These are phyloP conservation scores for Grigorovia jiainica DNA, from an alignment of 805 yeast genomes.

Conservation along the genomic window DNA sequence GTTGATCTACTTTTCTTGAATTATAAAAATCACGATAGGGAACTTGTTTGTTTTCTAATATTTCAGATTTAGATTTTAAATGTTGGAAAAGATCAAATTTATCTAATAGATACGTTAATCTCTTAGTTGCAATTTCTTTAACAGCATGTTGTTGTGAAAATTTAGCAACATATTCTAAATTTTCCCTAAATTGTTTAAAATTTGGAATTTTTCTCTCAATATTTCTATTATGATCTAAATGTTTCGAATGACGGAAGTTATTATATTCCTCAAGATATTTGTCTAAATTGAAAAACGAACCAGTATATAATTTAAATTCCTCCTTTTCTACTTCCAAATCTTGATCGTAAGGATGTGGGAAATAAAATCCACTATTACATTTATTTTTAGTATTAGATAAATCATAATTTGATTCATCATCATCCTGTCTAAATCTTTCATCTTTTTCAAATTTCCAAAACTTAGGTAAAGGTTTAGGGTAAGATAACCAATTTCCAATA, in stretches of 20 bases:
- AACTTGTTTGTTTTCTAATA: constrained; percentile 28
- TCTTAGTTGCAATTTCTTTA: constrained; percentile 17
- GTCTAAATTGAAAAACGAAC: constrained; percentile 28
- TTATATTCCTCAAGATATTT: constrained; percentile 18
- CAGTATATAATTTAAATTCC: constrained; percentile 18
- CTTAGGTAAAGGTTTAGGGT: constrained; percentile 60
- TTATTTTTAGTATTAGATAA: neutral
- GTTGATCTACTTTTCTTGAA: constrained; percentile 79
- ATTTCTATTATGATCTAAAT: neutral
- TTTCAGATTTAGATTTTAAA: constrained; percentile 29
- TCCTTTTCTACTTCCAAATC: constrained; percentile 4
- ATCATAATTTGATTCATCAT: constrained; percentile 12
- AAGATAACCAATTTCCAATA: constrained; percentile 55
- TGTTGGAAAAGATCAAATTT: constrained; percentile 31
- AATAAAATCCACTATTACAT: constrained; percentile 5
- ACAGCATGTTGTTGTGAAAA: constrained; percentile 11
- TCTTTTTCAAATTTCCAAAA: constrained; percentile 34
- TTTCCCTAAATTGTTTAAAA: constrained; percentile 25
- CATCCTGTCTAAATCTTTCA: constrained; percentile 19
- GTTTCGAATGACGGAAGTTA: neutral
- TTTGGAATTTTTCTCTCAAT: constrained; percentile 17
- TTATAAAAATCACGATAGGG: constrained; percentile 67
- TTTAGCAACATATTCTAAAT: constrained; percentile 21
- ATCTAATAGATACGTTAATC: constrained; percentile 26
- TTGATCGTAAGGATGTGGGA: constrained; percentile 14